These are phyloP conservation scores for Cryptosporidium ubiquitum DNA, from an alignment of 169 alveolate species.

Conservation along the genomic window DNA sequence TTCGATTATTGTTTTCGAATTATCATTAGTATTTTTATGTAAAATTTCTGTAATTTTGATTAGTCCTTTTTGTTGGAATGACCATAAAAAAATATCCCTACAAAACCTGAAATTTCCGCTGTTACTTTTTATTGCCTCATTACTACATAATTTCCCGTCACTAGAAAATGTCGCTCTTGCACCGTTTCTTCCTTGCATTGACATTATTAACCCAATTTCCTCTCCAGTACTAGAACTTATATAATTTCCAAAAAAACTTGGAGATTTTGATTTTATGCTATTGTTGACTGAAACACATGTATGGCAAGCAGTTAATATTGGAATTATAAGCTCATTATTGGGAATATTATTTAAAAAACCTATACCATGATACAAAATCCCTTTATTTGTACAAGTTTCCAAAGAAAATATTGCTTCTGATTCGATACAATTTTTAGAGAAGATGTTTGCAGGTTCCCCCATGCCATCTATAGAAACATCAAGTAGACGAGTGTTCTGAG, in stretches of 20 bases:
- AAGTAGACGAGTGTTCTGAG: conserved; percentile 18
- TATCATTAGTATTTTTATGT: background rate
- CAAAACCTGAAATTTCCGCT: conserved; percentile 1
- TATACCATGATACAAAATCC: conserved; percentile 27
- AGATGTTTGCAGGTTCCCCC: background rate
- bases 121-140: background rate
- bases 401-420: conserved; percentile 51
- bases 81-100: conserved; percentile 29
- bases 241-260: conserved; percentile 20
- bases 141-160: conserved; percentile 65
- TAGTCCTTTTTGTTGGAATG: conserved; percentile 61
- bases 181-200: conserved; percentile 61
- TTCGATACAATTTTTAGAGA: conserved; percentile 35
- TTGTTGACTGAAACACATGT: conserved; percentile 30
- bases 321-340: conserved; percentile 24
- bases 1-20: background rate
- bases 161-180: conserved; percentile 56
- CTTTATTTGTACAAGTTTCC: conserved; percentile 23
- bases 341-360: conserved; percentile 26
- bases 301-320: conserved; percentile 40
- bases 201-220: conserved; percentile 55
- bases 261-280: background rate
- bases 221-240: conserved; percentile 45
- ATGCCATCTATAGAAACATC: conserved; percentile 15
- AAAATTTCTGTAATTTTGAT: conserved; percentile 16